These are phyloP conservation scores for Dysphania ambrosioides DNA, from an alignment of 148 eudicot species.

Conservation along the genomic window DNA sequence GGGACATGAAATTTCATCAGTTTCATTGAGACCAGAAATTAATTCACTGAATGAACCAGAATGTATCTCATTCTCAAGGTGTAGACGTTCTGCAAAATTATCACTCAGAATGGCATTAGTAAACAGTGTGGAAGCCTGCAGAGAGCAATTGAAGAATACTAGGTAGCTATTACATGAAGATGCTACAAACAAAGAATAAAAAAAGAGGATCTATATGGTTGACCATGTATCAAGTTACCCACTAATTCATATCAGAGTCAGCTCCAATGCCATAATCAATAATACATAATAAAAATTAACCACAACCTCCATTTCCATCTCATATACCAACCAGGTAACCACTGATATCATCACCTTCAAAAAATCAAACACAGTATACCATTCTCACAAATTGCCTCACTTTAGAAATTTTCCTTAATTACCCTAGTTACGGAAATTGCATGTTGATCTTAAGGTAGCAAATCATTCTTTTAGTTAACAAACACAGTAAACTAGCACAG, in stretches of 20 bases:
- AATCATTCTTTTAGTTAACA: not conserved
- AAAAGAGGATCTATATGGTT: not conserved
- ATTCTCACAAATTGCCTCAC: no score
- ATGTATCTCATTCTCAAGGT: not conserved
- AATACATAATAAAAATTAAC: no score
- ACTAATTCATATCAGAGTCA: no score
- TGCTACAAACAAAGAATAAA: not conserved
- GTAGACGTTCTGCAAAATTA: not conserved
- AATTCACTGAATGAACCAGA: not conserved
- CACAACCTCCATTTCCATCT: no score
- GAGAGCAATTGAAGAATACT: not conserved
- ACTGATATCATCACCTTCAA: not conserved
- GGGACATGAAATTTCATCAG: conserved; percentile 13
- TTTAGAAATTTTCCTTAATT: no score
- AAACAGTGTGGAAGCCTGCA: not conserved
- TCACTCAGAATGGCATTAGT: not conserved
- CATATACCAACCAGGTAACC: no score
- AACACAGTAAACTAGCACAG: not conserved
- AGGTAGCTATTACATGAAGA: not conserved
- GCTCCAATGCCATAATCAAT: no score
- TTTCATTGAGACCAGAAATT: conserved; percentile 6
- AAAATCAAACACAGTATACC: no score
- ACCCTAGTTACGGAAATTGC: no score
- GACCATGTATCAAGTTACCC: not conserved
- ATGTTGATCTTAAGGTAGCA: not conserved